Evolutionary conservation across 2,329 filamentous ascomycete genomes (phyloP), one percentile per base, ranked within the genome.

Genomic region (Drechslerella dactyloides): DNA sequence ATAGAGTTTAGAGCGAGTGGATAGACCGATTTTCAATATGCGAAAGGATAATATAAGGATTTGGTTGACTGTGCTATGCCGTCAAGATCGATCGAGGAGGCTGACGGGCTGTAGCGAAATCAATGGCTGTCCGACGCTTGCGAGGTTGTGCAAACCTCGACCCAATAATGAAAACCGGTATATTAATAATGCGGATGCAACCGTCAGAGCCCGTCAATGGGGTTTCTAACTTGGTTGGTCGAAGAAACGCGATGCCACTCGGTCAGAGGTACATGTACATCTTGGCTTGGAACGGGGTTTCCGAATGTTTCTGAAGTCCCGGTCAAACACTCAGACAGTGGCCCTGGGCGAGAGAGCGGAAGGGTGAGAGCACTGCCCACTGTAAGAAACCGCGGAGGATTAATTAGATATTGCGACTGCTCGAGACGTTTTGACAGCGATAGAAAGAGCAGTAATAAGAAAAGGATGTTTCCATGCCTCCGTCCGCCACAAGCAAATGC

Each of bases 231-330:
- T 46, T 24, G 37, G 37, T 61, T n/a, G 33, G 19, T 53, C 30
- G 57, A 61, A 57, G 50, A 46, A 24, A 54, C 56, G 55, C 63
- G 50, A 30, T 33, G 27, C 3, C 46, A 58, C 40, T 24, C 23
- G 17, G 37, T 62, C 52, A 69, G 58, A 69, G 51, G 51, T 62
- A 51, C 65, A 69, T 69, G 51, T 62, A 51, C 65, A 69, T 69
- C 52, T 62, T 61, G 42, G 30, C 17, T 44, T 61, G 19, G 40
- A 51, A 58, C n/a, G 17, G 54, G 19, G 33, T 54, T 57, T 60
- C 33, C 17, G 19, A n/a, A 21, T 37, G 50, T 60, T 33, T 27
- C 13, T 59, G 62, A 66, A 15, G 50, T 63, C 50, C 37, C 19
- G 40, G 13, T 44, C 33, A 40, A 44, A 52, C 13, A 48, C 30